A percentile compares a stretch with the other conserved stretches of the same genome.
Conservation (phyloP, 176 grass and related monocot species). For the Phoenix dactylifera region DNA sequence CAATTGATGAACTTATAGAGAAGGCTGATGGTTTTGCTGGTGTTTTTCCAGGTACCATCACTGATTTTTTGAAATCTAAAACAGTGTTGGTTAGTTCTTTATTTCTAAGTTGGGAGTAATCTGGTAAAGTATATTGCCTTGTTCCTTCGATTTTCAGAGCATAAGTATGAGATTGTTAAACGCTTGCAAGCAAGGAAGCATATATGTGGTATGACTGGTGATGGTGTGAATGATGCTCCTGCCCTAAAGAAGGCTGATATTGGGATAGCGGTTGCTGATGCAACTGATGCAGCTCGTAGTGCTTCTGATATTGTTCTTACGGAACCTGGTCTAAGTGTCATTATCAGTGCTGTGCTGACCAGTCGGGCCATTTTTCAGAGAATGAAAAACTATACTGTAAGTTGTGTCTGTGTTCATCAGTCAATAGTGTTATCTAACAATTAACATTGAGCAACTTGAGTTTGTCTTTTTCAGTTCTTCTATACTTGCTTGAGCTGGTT, state of each 20-base stretch:
- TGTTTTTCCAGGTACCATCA: constrained; percentile 55
- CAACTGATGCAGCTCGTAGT: constrained; percentile 72
- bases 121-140: background rate
- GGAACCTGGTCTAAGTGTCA: constrained; percentile 68
- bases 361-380: constrained; percentile 85
- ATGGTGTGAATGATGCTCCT: constrained; percentile 82
- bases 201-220: constrained; percentile 83
- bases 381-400: constrained; percentile 83
- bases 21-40: constrained; percentile 84
- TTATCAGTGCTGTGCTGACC: constrained; percentile 71
- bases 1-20: constrained; percentile 78
- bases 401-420: background rate
- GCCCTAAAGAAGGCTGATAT: constrained; percentile 81
- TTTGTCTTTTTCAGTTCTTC: too few relatives aligned
- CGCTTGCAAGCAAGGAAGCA: constrained; percentile 69
- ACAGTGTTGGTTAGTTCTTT: background rate
- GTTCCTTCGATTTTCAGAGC: constrained; percentile 29
- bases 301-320: constrained; percentile 85
- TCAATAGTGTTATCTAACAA: too few relatives aligned
- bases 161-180: constrained; percentile 87
- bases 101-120: background rate
- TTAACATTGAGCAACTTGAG: too few relatives aligned
- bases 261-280: constrained; percentile 74
- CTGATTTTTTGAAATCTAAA: too few relatives aligned
- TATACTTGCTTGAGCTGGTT: constrained; percentile 5